Base-by-base conservation (phyloP, 345 rosid species). In the Microcos paniculata region DNA sequence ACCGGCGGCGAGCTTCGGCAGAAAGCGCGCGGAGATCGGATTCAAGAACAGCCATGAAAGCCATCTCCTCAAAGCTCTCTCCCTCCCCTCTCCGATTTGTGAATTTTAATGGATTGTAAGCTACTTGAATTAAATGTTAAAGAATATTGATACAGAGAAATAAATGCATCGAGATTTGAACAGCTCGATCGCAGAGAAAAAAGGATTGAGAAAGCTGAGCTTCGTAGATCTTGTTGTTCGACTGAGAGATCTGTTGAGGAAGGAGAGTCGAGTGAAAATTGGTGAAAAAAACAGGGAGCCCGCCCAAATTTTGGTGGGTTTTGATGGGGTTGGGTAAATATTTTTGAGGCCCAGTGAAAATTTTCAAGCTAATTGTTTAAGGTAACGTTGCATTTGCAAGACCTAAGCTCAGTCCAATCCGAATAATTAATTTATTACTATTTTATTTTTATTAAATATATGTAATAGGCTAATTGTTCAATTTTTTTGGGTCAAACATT, bases 1-100 rank as follows among this genome's bases (percentile, higher is more conserved):
- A 84, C 31, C 97, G 89, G 75, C 99, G 91, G 70, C 98, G 94
- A 71, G 99, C 99, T 84, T 96, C 99, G 31, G 94, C 87, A 42
- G 99, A 96, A 70, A 96, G 98, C 30, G 99, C 96, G 55, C 97
- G 98, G 73, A 96, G 99, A 88, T 96, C 99, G 71, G 98, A 88
- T 80, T 96, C 99, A 80, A 96, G 80, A 6, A 91, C 98, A 45
- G 97, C 92, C 93, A 92, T 92, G 83, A 93, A 85, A 79, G 97
- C 94, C 99, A 93, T 96, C 74, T 75, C 77, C 71, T 35, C 76
- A 70, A 62, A 76, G 33, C 74, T 31, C 24, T 70, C 61, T 70
- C n/a, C n/a, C n/a, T n/a, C 45, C 35, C 48, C 9, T 21, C 24
- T 38, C 19, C 53, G 1, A n/a, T 71, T 33, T n/a, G n/a, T n/a